Evolutionary conservation across 2,329 filamentous ascomycete genomes (phyloP).

Genomic region (Hysterium pulicare): DNA sequence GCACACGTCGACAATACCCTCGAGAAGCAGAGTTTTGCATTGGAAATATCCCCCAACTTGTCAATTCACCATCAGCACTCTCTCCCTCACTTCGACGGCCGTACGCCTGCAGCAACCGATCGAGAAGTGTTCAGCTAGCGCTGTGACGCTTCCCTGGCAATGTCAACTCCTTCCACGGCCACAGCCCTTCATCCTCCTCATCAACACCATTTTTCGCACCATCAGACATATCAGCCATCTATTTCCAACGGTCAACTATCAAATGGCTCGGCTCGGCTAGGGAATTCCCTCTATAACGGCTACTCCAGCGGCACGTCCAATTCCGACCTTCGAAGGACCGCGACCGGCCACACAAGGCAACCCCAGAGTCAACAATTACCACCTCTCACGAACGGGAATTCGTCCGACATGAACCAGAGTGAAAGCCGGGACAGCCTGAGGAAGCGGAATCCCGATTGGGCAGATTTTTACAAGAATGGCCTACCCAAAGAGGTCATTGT

Average conservation of each 20-base stretch:
- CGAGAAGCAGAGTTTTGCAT: conserved; percentile 12
- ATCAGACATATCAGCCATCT: conserved; percentile 33
- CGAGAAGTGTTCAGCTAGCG: no score
- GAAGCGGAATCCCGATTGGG: conserved; percentile 39
- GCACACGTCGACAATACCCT: conserved; percentile 15
- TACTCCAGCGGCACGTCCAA: conserved; percentile 35
- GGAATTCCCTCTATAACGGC: conserved; percentile 37
- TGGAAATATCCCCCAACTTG: conserved; percentile 7
- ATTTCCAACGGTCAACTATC: conserved; percentile 34
- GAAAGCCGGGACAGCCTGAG: no score
- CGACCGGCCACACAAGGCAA: conserved; percentile 29
- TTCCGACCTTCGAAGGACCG: conserved; percentile 36
- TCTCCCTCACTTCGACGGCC: conserved; percentile 20
- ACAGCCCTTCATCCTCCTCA: conserved; percentile 39
- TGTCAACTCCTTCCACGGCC: conserved; percentile 45
- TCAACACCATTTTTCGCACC: conserved; percentile 40
- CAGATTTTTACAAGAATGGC: conserved; percentile 44
- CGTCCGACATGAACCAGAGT: conserved; percentile 24
- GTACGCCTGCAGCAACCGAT: conserved; percentile 22
- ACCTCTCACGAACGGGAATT: conserved; percentile 18
- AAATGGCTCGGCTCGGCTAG: conserved; percentile 30
- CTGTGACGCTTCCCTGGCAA: conserved; percentile 23
- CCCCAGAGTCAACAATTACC: conserved; percentile 32
- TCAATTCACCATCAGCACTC: conserved; percentile 9
- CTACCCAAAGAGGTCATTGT: conserved; percentile 51